Evolutionary conservation across 768 basidiomycete genomes (phyloP), one percentile per base, ranked within the genome.

Genomic region (Boletus sp.): DNA sequence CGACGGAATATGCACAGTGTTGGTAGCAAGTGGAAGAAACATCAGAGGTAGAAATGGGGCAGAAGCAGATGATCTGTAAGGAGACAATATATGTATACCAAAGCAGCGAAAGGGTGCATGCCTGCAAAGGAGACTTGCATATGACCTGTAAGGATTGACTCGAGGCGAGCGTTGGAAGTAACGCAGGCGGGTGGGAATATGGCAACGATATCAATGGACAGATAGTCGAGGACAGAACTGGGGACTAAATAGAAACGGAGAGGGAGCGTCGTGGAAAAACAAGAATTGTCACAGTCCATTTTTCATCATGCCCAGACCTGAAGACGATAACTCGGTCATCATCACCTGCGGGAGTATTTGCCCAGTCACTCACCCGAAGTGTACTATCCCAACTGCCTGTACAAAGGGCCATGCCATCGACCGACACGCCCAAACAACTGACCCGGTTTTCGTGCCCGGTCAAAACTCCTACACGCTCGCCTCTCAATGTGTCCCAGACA

Each of bases 301-400:
- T 64, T 65, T 63, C 63, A 70, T 83, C 79, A 93, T 77, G 90
- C 90, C 90, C 90, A 93, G 53, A 93, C 90, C 90, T 93, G 58
- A 21, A 57, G 48, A 53, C 19, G 41, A 41, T 60, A 39, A 63
- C 44, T 64, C 23, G 59, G 59, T 38, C 37, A 43, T 10, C 33
- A n/a, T 35, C 23, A 41, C 27, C 61, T 58, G 39, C 4, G 1
- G 7, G 7, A 43, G 21, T 1, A 48, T 25, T 51, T 53, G 37
- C 45, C 42, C 34, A 19, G 44, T 37, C 32, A 77, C 86, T 64
- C 68, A 94, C 94, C 82, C 93, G 87, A 65, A 98, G 85, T 46
- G 93, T 91, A 74, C 91, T 93, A 71, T 99, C 96, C 96, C 96
- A 99, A 70, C 87, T 90, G 48, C 96, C 96, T 34, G 96, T 99